Percentiles rank a stretch among this genome's conserved stretches.
Evolutionary conservation across 2,329 filamentous ascomycete species (phyloP).

Genomic region (Colletotrichum agaves): DNA sequence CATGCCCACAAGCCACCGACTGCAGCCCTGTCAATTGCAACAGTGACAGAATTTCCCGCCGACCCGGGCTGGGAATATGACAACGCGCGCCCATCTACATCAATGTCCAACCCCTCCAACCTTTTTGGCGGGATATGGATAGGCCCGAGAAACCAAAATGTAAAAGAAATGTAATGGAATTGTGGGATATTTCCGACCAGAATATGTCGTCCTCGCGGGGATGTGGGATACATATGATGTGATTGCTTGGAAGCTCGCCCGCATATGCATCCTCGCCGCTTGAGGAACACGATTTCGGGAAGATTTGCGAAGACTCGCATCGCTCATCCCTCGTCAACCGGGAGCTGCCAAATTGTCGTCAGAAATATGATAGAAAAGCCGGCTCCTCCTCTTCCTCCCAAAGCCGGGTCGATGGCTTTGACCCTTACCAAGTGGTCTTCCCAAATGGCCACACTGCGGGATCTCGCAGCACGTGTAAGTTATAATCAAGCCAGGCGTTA

Average conservation of each 20-base stretch:
- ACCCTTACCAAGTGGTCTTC: not conserved
- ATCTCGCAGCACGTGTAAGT: conserved; percentile 11
- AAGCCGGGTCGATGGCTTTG: not conserved
- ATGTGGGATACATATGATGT: conserved; percentile 4
- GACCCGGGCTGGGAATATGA: conserved; percentile 14
- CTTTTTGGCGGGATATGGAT: not conserved
- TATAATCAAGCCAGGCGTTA: not conserved
- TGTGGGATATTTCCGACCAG: not conserved
- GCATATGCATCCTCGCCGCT: conserved; percentile 19
- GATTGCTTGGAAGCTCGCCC: conserved; percentile 13
- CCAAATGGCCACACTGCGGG: not conserved
- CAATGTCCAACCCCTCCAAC: conserved; percentile 13
- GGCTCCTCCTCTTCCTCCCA: not conserved
- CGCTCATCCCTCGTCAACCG: not conserved
- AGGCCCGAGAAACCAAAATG: not conserved
- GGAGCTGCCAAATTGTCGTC: not conserved
- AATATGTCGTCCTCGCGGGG: not conserved
- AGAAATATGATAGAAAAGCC: not conserved
- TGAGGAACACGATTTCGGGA: conserved; percentile 3
- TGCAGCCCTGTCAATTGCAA: not conserved
- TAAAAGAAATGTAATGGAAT: conserved; percentile 3
- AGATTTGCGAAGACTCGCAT: conserved; percentile 12
- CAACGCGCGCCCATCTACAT: conserved; percentile 11
- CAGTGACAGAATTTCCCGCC: conserved; percentile 6
- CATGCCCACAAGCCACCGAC: not conserved